Evolutionary conservation across 192 early-diverging fungal species (phyloP).

Genomic region (Gigaspora rosea): DNA sequence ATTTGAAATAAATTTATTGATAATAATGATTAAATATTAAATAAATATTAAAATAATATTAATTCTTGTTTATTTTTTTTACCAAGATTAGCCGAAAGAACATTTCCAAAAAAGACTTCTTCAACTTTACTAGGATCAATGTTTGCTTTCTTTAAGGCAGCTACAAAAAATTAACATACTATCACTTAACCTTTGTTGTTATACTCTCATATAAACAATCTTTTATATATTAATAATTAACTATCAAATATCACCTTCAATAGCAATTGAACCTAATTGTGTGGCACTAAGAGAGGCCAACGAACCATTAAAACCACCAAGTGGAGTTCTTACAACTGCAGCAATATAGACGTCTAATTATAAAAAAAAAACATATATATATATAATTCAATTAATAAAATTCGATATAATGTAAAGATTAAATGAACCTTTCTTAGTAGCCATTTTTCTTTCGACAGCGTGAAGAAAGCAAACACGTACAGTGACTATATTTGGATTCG

Average conservation of each 20-base stretch:
- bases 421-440: no score
- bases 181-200: background rate
- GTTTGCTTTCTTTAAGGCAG: slow-evolving; percentile 51
- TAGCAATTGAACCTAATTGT: slow-evolving; percentile 84
- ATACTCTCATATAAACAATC: background rate
- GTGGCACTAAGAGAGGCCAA: slow-evolving; percentile 79
- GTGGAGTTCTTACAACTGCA: slow-evolving; percentile 85
- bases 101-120: slow-evolving; percentile 78
- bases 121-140: slow-evolving; percentile 67
- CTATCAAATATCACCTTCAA: slow-evolving; percentile 64
- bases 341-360: slow-evolving; percentile 79
- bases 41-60: background rate
- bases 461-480: no score
- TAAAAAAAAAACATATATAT: background rate
- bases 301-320: slow-evolving; percentile 90
- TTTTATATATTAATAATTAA: background rate
- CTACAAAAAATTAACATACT: slow-evolving; percentile 32
- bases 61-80: slow-evolving; percentile 1
- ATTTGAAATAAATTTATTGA: background rate
- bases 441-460: no score
- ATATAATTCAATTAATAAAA: background rate
- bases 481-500: no score
- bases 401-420: no score
- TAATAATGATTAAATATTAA: slow-evolving; percentile 1
- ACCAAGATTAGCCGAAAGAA: slow-evolving; percentile 74